A percentile compares a stretch with the other conserved stretches of the same genome.
phyloP scores from a whole-genome alignment of 2,329 filamentous ascomycete species.

The Claviceps arundinis region DNA sequence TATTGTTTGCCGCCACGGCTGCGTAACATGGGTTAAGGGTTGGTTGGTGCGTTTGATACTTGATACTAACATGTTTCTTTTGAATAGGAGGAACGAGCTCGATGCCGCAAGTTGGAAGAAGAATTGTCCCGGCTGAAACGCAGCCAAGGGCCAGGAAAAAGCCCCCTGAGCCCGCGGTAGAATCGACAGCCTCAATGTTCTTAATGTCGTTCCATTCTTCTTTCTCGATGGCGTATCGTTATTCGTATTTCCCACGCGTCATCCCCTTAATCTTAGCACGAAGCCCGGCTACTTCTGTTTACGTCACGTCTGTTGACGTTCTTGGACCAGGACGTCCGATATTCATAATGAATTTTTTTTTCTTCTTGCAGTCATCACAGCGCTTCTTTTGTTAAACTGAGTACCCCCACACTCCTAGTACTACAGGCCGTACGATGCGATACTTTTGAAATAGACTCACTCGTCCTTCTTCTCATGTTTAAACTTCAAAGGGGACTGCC shows the following conservation, averaged over 20 bases:
- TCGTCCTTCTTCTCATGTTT: no score
- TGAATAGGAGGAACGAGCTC: slow-evolving; percentile 34
- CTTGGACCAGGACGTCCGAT: no score
- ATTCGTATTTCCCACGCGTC: background rate
- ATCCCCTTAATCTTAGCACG: background rate
- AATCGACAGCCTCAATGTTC: background rate
- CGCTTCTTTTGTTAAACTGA: no score
- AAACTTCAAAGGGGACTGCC: no score
- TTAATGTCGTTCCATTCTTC: background rate
- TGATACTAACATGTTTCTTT: background rate
- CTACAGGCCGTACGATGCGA: no score
- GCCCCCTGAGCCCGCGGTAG: slow-evolving; percentile 27
- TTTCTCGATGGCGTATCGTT: background rate
- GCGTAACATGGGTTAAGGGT: background rate
- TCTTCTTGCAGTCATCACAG: no score
- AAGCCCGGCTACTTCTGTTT: background rate
- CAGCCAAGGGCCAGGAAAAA: slow-evolving; percentile 28
- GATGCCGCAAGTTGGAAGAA: slow-evolving; percentile 35
- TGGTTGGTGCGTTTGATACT: background rate
- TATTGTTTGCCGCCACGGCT: background rate
- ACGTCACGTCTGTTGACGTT: background rate
- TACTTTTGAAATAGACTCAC: no score
- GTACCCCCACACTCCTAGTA: no score
- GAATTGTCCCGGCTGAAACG: slow-evolving; percentile 32
- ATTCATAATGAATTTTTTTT: no score